These are phyloP conservation scores for Eucalyptus cladocalyx DNA, from an alignment of 345 rosid genomes.

Conservation along the genomic window DNA sequence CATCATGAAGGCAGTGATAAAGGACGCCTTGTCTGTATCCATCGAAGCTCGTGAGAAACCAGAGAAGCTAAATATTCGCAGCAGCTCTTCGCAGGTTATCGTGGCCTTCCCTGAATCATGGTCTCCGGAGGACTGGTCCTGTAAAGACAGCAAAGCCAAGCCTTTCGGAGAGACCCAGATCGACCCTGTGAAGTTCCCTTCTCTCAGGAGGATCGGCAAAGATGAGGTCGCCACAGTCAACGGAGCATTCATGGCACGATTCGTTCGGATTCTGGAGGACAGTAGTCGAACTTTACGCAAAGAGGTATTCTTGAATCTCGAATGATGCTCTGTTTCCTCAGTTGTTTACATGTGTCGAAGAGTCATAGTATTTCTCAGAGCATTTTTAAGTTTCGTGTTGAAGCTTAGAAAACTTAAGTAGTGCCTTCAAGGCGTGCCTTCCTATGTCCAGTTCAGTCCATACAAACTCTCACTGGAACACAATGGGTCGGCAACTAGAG, in stretches of 20 bases:
- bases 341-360: background rate
- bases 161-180: constrained; percentile 41
- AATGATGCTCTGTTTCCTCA: background rate
- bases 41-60: constrained; percentile 10
- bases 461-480: background rate
- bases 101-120: constrained; percentile 42
- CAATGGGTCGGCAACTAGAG: background rate
- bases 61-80: background rate
- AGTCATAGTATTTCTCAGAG: background rate
- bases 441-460: background rate
- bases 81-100: background rate
- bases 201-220: constrained; percentile 25
- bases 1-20: constrained; percentile 14
- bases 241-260: constrained; percentile 33
- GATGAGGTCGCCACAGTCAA: constrained; percentile 3
- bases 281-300: too few species aligned
- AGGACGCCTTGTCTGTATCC: constrained; percentile 18
- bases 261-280: background rate
- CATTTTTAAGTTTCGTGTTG: background rate
- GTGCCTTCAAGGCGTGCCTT: background rate
- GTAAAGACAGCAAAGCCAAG: background rate
- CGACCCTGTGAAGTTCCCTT: constrained; percentile 21
- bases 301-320: background rate
- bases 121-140: too few species aligned
- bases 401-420: background rate